Percentiles rank a stretch among this genome's conserved stretches.
Evolutionary conservation across 2,329 filamentous ascomycete species (phyloP).

Genomic region (Fusarium haematococcum): DNA sequence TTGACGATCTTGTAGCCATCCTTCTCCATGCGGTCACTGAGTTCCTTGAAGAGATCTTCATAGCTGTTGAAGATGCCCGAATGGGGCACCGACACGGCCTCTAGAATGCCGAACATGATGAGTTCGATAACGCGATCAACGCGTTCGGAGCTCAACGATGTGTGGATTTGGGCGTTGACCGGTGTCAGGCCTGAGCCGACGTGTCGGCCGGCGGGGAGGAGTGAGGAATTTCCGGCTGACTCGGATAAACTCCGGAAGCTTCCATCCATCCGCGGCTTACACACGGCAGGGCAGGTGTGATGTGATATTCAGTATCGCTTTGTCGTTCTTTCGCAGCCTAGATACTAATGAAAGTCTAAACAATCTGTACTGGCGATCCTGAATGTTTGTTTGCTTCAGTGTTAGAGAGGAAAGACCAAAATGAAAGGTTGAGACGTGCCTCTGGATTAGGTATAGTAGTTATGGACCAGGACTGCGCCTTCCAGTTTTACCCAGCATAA

Average conservation of each 20-base stretch:
- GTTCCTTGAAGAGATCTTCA: conserved; percentile 55
- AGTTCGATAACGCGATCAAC: conserved; percentile 39
- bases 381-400: neutral
- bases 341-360: neutral
- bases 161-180: conserved; percentile 45
- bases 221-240: conserved; percentile 37
- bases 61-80: conserved; percentile 53
- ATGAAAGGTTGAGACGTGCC: neutral
- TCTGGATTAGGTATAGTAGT: neutral
- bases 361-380: too few species aligned
- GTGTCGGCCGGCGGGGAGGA: conserved; percentile 32
- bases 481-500: neutral
- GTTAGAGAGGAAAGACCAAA: neutral
- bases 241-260: conserved; percentile 41
- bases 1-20: conserved; percentile 61
- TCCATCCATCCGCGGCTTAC: neutral
- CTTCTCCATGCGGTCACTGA: conserved; percentile 56
- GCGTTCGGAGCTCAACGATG: conserved; percentile 45
- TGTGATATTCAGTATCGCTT: neutral
- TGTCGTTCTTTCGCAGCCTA: neutral
- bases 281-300: neutral
- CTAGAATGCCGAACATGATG: conserved; percentile 59
- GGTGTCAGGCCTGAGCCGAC: conserved; percentile 43
- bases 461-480: neutral
- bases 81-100: conserved; percentile 53